A percentile compares a stretch with the other conserved stretches of the same genome.
These are phyloP conservation scores for Lenwebbia sp. DNA, from an alignment of 345 rosid species.

Conservation along the genomic window DNA sequence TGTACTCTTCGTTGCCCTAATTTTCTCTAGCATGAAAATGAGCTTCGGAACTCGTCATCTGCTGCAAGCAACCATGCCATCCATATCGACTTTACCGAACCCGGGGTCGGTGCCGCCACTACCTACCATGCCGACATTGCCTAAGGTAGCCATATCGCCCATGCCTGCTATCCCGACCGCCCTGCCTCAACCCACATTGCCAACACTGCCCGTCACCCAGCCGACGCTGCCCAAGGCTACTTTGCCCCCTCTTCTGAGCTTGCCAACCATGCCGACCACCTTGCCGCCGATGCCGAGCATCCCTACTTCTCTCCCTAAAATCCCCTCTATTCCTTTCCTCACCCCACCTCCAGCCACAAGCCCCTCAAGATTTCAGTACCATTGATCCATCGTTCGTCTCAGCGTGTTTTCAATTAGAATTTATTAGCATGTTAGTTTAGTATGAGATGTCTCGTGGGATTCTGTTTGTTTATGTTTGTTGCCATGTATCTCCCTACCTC, in stretches of 20 bases:
- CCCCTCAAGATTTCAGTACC: not conserved
- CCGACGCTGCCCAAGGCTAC: not conserved
- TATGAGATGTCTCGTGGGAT: not conserved
- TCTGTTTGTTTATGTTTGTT: not conserved
- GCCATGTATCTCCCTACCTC: not conserved
- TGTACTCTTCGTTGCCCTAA: not conserved
- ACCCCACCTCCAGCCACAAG: slow-evolving; percentile 18
- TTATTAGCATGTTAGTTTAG: not conserved
- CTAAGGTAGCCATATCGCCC: not conserved
- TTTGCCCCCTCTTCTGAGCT: slow-evolving; percentile 2
- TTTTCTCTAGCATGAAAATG: slow-evolving; percentile 1
- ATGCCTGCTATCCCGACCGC: not conserved
- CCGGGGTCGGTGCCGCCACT: not conserved
- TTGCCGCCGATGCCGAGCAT: slow-evolving; percentile 15
- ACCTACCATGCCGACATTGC: not conserved
- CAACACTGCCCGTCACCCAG: not conserved
- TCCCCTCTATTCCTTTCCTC: slow-evolving; percentile 25
- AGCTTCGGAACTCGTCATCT: slow-evolving; percentile 8
- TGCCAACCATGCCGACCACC: not conserved
- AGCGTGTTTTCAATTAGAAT: not conserved
- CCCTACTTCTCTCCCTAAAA: slow-evolving; percentile 9
- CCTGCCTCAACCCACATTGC: not conserved
- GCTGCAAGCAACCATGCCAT: not conserved
- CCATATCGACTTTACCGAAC: not conserved
- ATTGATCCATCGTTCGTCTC: not conserved